Evolutionary conservation across 2,329 filamentous ascomycete genomes (phyloP), one percentile per base, ranked within the genome.

Genomic region (Trichoderma koningiopsis): DNA sequence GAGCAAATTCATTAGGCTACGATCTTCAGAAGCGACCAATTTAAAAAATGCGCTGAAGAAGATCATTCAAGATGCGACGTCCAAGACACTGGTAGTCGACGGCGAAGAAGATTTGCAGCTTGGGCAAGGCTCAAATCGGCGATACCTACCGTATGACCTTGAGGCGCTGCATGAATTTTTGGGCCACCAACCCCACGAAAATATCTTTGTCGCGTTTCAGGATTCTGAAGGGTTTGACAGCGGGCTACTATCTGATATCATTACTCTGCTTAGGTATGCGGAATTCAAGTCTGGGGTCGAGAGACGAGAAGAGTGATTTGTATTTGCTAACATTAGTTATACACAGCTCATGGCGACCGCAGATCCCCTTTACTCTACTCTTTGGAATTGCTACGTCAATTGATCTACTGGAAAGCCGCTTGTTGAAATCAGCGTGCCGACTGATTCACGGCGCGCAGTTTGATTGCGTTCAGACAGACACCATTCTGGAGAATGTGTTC

Each of bases 191-290:
- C 77, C 79, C 29, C 85, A 85, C 35, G 79, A 85, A 52, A 88
- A 88, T 73, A 86, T 95, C 11, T 85, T 93, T 63, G 83, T 96
- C 60, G 88, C 91, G 0, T 89, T 96, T 70, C 90, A 94, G 77
- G 92, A 96, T 75, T 93, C 91, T 71, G 93, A 96, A 79, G 92
- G 90, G 0, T 94, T 96, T 75, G 92, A 94, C 73, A 88, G 88
- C 58, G 82, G 82, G 35, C 79, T 96, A n/a, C 81, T 96, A 14
- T 89, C 89, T 1, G 92, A 95, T 69, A 76, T 93, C 43, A 85
- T 95, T 57, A 83, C 85, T 47, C 83, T 94, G 5, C 85, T 95
- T 70, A 86, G 87, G 90, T 91, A 82, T 60, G 85, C 79, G 37
- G 27, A n/a, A n/a, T 40, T 43, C 16, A 6, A 14, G 19, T 5